Evolutionary conservation across 441 rosid genomes (phyloP).

Genomic region (Populus trichocarpa): DNA sequence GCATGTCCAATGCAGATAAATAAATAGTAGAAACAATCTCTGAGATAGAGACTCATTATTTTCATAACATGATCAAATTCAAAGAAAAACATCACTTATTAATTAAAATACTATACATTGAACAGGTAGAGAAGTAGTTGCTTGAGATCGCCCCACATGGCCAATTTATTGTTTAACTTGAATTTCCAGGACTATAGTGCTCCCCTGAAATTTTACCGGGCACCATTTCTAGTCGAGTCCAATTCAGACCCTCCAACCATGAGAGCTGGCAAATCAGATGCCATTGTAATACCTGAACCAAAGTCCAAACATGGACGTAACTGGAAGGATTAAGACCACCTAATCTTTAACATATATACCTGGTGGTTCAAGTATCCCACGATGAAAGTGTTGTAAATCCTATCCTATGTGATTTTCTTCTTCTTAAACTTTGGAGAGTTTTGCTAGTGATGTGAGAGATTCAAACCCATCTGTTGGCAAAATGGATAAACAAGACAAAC

Average conservation of each 20-base stretch:
- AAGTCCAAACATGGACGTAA: constrained; percentile 54
- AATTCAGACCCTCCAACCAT: constrained; percentile 66
- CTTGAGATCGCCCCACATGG: too few relatives aligned
- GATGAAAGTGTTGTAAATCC: constrained; percentile 62
- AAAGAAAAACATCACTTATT: background rate
- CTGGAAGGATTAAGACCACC: constrained; percentile 62
- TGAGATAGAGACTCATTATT: too few relatives aligned
- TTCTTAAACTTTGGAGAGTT: background rate
- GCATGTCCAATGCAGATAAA: too few relatives aligned
- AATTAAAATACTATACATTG: background rate
- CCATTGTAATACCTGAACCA: constrained; percentile 77
- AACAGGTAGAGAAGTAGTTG: too few relatives aligned
- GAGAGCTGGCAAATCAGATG: constrained; percentile 59
- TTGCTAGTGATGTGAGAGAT: background rate
- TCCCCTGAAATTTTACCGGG: constrained; percentile 79
- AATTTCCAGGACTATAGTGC: constrained; percentile 63
- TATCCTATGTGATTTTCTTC: constrained; percentile 15
- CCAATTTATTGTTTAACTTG: background rate
- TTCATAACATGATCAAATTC: too few relatives aligned
- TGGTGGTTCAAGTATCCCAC: constrained; percentile 82
- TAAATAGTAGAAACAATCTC: too few relatives aligned
- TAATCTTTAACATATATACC: constrained; percentile 70
- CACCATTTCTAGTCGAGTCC: constrained; percentile 77
- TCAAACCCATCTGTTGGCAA: background rate
- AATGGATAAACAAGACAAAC: background rate